Evolutionary conservation across 805 yeast genomes (phyloP).

Genomic region (Nakazawaea ernobii): DNA sequence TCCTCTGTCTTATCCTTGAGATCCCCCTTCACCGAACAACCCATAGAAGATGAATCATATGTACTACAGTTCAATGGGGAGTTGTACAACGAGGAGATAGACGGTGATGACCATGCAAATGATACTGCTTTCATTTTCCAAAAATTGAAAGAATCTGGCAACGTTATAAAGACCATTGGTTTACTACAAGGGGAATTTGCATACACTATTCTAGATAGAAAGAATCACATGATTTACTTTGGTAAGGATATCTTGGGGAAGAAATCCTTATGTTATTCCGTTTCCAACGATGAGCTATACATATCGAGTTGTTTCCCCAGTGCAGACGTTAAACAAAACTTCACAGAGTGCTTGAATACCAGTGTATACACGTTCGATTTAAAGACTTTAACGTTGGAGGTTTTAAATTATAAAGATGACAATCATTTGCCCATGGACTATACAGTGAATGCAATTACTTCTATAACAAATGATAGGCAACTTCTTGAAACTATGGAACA

Average conservation of each 20-base stretch:
- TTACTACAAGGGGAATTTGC: constrained; percentile 82
- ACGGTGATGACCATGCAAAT: constrained; percentile 31
- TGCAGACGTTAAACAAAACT: constrained; percentile 23
- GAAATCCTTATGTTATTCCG: constrained; percentile 57
- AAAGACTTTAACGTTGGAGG: constrained; percentile 14
- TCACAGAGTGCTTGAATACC: constrained; percentile 53
- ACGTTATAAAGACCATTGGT: constrained; percentile 37
- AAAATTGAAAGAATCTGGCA: constrained; percentile 25
- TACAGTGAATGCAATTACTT: constrained; percentile 10
- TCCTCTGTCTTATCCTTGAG: constrained; percentile 81
- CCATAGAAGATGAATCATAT: constrained; percentile 33
- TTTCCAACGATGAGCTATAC: constrained; percentile 27
- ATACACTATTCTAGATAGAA: constrained; percentile 43
- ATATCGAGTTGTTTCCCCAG: constrained; percentile 43
- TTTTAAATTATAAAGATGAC: constrained; percentile 12
- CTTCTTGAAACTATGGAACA: constrained; percentile 19
- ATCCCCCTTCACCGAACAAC: constrained; percentile 75
- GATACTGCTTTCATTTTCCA: constrained; percentile 57
- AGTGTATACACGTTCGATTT: constrained; percentile 39
- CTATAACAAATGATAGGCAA: not conserved
- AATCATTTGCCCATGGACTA: constrained; percentile 15
- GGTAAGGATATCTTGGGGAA: constrained; percentile 84
- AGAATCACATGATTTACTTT: constrained; percentile 45
- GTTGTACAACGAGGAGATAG: constrained; percentile 58
- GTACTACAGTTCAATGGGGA: constrained; percentile 88